These are phyloP conservation scores for Schoenoplectus triqueter DNA, from an alignment of 202 grass and related monocot species.

Conservation along the genomic window DNA sequence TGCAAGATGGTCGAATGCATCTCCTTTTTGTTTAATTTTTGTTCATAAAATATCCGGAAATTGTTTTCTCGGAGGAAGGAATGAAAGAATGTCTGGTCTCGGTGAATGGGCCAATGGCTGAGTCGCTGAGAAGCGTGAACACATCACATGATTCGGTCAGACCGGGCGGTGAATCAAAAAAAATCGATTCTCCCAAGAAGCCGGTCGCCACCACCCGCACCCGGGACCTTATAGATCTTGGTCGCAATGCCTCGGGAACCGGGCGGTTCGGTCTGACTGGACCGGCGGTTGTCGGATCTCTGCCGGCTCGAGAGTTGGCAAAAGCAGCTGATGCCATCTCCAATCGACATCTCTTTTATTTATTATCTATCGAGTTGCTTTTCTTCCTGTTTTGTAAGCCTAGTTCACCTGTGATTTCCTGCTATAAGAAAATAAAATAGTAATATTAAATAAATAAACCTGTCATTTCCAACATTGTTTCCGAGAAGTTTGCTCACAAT, in stretches of 20 bases:
- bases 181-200: not conserved
- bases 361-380: not conserved
- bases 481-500: not conserved
- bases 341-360: not conserved
- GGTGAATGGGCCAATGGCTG: not conserved
- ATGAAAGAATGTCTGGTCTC: slow-evolving; percentile 7
- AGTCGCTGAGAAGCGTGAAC: not conserved
- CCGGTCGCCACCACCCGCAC: slow-evolving; percentile 6
- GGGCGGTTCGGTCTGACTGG: slow-evolving; percentile 25
- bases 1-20: too few relatives aligned
- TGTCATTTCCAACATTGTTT: slow-evolving; percentile 13
- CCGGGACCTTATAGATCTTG: not conserved
- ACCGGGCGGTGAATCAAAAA: not conserved
- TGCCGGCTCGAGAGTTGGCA: slow-evolving; percentile 33
- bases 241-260: slow-evolving; percentile 6
- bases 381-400: not conserved
- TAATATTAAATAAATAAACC: not conserved
- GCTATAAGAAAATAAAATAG: not conserved
- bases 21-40: not conserved
- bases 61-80: not conserved
- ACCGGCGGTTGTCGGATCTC: not conserved
- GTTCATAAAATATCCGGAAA: not conserved
- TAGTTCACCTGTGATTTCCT: slow-evolving; percentile 17
- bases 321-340: slow-evolving; percentile 7
- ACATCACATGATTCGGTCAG: slow-evolving; percentile 28